Conservation (phyloP, 2,329 filamentous ascomycete species). For the Aspergillus carbonarius region DNA sequence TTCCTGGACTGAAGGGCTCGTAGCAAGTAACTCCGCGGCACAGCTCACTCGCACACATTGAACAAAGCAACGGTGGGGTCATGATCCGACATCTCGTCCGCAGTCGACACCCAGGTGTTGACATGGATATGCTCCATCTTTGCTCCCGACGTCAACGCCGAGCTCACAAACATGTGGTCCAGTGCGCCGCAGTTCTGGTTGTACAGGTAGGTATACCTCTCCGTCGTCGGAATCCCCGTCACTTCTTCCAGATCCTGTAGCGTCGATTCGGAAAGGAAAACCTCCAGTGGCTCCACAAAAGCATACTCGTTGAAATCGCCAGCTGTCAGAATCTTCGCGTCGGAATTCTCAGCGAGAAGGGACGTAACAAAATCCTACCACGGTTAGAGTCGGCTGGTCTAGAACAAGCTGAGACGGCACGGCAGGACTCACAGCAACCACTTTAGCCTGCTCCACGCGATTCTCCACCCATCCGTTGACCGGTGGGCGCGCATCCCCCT, state of each 20-base stretch:
- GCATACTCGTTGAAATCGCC: constrained; percentile 75
- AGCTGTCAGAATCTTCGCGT: constrained; percentile 59
- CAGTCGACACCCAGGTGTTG: constrained; percentile 64
- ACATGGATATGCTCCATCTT: constrained; percentile 65
- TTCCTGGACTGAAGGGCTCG: no score
- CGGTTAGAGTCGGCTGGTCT: background rate
- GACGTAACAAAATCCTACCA: constrained; percentile 54
- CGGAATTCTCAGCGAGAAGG: constrained; percentile 57
- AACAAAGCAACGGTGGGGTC: constrained; percentile 66
- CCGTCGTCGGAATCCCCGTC: constrained; percentile 50
- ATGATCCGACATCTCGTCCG: constrained; percentile 63
- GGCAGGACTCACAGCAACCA: constrained; percentile 53
- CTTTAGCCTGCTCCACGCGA: constrained; percentile 56
- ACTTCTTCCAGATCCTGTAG: constrained; percentile 64
- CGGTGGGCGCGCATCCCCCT: constrained; percentile 66
- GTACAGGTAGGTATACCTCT: constrained; percentile 70
- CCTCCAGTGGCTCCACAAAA: constrained; percentile 59
- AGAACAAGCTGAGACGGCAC: background rate
- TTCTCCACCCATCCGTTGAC: constrained; percentile 63
- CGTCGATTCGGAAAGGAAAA: constrained; percentile 55
- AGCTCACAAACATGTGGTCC: constrained; percentile 68
- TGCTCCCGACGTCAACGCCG: constrained; percentile 45
- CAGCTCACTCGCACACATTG: constrained; percentile 52
- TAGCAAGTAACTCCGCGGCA: no score
- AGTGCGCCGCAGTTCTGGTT: constrained; percentile 69